Conservation (phyloP, 352 stramenopile species). For the Phytopythium delawarense region DNA sequence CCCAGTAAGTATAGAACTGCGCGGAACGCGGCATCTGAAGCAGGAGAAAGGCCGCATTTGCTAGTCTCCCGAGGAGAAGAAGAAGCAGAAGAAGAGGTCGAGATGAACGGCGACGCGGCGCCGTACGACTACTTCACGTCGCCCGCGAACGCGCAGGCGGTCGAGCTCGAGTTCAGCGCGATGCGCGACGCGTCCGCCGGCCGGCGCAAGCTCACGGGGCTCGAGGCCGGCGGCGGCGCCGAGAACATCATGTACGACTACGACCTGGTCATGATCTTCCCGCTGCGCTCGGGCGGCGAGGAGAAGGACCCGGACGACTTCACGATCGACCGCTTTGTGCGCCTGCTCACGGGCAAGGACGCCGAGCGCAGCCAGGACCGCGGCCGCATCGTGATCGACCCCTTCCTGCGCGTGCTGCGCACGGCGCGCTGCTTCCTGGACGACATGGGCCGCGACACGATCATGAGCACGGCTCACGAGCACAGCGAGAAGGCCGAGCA, state of each 20-base stretch:
- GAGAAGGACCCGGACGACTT: slow-evolving; percentile 64
- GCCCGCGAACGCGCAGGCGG: slow-evolving; percentile 21
- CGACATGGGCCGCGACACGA: slow-evolving; percentile 42
- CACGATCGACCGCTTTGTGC: slow-evolving; percentile 54
- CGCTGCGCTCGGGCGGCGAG: slow-evolving; percentile 54
- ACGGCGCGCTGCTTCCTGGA: slow-evolving; percentile 70
- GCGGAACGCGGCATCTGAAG: too few species aligned
- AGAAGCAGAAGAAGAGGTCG: background rate
- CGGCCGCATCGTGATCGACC: slow-evolving; percentile 54
- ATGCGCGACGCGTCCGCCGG: slow-evolving; percentile 23
- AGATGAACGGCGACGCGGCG: slow-evolving; percentile 6
- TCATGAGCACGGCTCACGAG: slow-evolving; percentile 36
- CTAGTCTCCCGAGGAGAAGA: too few species aligned
- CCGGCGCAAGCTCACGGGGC: slow-evolving; percentile 3
- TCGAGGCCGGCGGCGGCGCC: background rate
- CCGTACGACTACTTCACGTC: slow-evolving; percentile 38
- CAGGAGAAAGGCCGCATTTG: too few species aligned
- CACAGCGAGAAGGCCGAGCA: slow-evolving; percentile 52
- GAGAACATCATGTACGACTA: slow-evolving; percentile 67
- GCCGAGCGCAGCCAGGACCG: slow-evolving; percentile 24
- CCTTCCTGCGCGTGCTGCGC: slow-evolving; percentile 66
- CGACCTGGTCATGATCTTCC: slow-evolving; percentile 83
- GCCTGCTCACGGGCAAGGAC: slow-evolving; percentile 69
- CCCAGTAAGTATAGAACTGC: too few species aligned
- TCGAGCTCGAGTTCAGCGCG: slow-evolving; percentile 42